Evolutionary conservation across 1,284 basidiomycete species (phyloP).

Genomic region (Hypsizygus ulmarius): DNA sequence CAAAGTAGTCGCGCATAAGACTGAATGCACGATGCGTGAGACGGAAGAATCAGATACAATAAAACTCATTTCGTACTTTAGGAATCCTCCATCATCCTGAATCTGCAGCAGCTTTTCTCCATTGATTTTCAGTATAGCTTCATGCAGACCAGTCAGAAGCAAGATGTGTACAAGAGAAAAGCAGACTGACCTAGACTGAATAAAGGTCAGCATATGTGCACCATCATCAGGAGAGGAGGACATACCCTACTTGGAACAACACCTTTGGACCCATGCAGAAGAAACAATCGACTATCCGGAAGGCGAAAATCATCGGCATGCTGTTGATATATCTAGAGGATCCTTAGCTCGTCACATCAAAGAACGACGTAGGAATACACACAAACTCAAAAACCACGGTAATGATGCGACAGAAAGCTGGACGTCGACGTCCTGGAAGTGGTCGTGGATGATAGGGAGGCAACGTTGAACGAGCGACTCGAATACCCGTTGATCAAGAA

Average conservation of each 20-base stretch:
- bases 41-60: conserved; percentile 5
- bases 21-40: conserved; percentile 35
- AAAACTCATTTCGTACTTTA: conserved; percentile 59
- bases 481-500: conserved; percentile 97
- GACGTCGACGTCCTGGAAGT: conserved; percentile 90
- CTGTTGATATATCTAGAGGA: conserved; percentile 86
- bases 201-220: conserved; percentile 13
- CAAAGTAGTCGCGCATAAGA: conserved; percentile 93
- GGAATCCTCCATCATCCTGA: conserved; percentile 96
- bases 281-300: conserved; percentile 98
- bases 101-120: conserved; percentile 92
- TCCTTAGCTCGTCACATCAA: neutral
- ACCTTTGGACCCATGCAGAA: conserved; percentile 99
- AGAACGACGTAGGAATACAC: conserved; percentile 29
- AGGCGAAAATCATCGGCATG: conserved; percentile 99
- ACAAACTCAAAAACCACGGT: conserved; percentile 97
- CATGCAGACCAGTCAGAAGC: conserved; percentile 1
- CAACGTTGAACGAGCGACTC: conserved; percentile 93
- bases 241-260: conserved; percentile 94
- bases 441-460: conserved; percentile 91
- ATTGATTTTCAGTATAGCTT: conserved; percentile 97
- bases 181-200: conserved; percentile 29
- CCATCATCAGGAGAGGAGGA: conserved; percentile 12
- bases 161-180: neutral
- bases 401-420: conserved; percentile 96